Base-by-base conservation (phyloP, 768 basidiomycete species). In the Strobilomyces echinocephalus region DNA sequence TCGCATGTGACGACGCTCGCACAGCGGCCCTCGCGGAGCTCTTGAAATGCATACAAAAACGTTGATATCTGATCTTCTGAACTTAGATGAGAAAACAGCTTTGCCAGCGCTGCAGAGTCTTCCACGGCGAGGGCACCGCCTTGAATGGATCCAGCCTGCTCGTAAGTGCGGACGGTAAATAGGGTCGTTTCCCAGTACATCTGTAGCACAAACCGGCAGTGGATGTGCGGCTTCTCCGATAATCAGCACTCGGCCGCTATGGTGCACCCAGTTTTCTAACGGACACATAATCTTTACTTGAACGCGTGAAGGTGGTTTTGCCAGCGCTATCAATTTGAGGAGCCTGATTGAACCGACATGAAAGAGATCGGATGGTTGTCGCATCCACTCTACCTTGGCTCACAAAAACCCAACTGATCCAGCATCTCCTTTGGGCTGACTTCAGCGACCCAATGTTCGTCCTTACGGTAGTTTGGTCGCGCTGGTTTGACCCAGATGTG, bases 221-320 rank as follows among this genome's bases (percentile, higher is more conserved):
- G 82, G 79, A 64, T 85, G 82, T 0, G 79, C 81, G 2, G 82
- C 82, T 50, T 84, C 81, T 46, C 83, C 84, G n/a, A 83, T 73
- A 15, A 84, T 65, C 15, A 79, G 74, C 20, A 79, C 66, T 46
- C 74, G 71, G 8, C 76, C 79, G 18, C 66, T 63, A 11, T 76
- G 71, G 58, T 82, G 80, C 7, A 79, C 76, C 68, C 79, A 75
- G 44, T 70, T 74, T 30, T 82, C 79, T 20, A 79, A 61, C 12
- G 72, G 68, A 4, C 65, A 57, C 20, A 76, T 69, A 12, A 74
- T 66, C 20, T 71, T 67, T 1, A 79, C 67, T 0, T 72, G 72
- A 9, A 76, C 58, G 43, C 76, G 75, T 10, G 63, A 53, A 0
- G 72, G 69, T 2, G 69, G 54, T 1, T 64, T 54, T 5, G 70